Evolutionary conservation across 2,329 filamentous ascomycete species (phyloP), one percentile per base, ranked within the genome.

Genomic region (Acrodontium crateriforme): DNA sequence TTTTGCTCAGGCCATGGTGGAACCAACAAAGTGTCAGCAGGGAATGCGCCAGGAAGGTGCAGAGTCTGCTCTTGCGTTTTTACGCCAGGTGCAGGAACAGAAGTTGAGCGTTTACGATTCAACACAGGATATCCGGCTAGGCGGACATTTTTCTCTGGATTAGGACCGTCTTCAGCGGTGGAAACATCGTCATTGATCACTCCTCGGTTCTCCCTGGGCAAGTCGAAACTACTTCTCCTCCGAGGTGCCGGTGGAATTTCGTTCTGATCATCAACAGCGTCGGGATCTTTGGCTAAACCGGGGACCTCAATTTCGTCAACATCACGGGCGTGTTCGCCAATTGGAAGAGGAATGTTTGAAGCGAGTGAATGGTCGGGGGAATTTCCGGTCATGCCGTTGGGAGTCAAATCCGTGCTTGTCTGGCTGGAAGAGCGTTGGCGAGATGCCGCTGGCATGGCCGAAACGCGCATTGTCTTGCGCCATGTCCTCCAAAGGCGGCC

Each of bases 401-500:
- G 23, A 7, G n/a, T 29, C n/a, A 12, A 22, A 5, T 8, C 10
- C n/a, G 4, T 4, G 8, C 10, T n/a, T 4, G 6, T 11, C 10
- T 13, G 12, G 16, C 11, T n/a, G 13, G 13, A 12, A n/a, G 6
- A 11, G 3, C 16, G 11, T 14, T 16, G 16, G n/a, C 14, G 25
- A 11, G 20, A 22, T 12, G 24, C 15, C 14, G 23, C 24, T 4
- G 21, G 22, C 16, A 29, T 20, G 19, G 25, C 35, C 15, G 17
- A 19, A 12, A 4, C 36, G n/a, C 81, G 71, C 42, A 80, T 67
- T 37, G 78, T 72, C 59, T 93, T 93, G 58, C 89, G 83, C 89
- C 89, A 98, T 15, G 81, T 79, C 43, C 89, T 73, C 89, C 89
- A 98, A 23, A 95, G 63, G 26, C 85, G 69, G 12, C 89, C 89